Percentiles rank a stretch among this genome's conserved stretches.
These are phyloP conservation scores for Xylaria acuta DNA, from an alignment of 495 filamentous ascomycete genomes.

Conservation along the genomic window DNA sequence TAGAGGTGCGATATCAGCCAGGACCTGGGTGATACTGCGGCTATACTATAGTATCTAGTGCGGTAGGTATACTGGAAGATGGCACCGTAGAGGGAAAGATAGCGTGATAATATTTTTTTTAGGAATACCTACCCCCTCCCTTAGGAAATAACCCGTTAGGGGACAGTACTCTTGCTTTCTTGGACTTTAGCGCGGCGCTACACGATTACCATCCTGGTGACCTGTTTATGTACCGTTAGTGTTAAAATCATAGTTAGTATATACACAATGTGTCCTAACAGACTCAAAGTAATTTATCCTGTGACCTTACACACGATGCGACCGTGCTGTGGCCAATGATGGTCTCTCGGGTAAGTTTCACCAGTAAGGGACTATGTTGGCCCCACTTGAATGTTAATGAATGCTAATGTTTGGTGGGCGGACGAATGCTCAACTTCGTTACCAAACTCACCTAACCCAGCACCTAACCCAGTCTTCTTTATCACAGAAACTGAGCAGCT, in stretches of 20 bases:
- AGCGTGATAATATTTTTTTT: too few species aligned
- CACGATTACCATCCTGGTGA: too few species aligned
- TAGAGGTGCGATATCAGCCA: background rate
- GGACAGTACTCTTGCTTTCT: too few species aligned
- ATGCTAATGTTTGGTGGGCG: background rate
- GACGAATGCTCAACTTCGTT: background rate
- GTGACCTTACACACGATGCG: background rate
- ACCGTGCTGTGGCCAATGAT: background rate
- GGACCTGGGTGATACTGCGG: background rate
- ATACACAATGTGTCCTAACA: background rate
- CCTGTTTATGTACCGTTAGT: too few species aligned
- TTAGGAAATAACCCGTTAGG: too few species aligned
- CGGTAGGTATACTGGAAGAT: background rate
- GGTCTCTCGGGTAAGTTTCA: constrained; percentile 9
- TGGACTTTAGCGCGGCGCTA: too few species aligned
- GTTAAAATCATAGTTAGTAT: background rate
- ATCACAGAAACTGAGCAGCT: background rate
- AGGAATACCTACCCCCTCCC: too few species aligned
- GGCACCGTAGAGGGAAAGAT: background rate
- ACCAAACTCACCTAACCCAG: background rate
- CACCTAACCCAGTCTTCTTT: background rate
- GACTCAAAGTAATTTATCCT: background rate
- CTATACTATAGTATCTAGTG: background rate
- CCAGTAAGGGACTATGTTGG: background rate
- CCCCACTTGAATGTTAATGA: background rate